A percentile compares a stretch with the other conserved stretches of the same genome.
phyloP scores from a whole-genome alignment of 129 eudicot species.

The Flaveria sonorensis region DNA sequence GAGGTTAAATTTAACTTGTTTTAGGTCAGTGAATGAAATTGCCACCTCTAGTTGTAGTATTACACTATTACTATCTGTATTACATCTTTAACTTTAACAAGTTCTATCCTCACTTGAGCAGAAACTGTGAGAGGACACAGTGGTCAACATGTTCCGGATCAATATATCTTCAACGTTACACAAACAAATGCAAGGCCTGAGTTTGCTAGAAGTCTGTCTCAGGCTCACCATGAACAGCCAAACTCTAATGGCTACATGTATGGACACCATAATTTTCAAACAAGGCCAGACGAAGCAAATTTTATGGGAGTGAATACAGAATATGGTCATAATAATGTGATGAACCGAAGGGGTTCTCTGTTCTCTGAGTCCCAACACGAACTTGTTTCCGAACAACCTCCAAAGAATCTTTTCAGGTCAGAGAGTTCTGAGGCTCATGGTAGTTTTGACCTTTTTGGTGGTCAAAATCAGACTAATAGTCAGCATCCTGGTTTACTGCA shows the following conservation, averaged over 20 bases:
- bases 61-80: background rate
- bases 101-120: conserved; percentile 27
- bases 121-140: conserved; percentile 64
- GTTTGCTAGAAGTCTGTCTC: conserved; percentile 48
- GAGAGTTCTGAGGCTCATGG: conserved; percentile 62
- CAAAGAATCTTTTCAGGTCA: conserved; percentile 48
- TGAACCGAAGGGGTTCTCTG: conserved; percentile 53
- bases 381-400: conserved; percentile 46
- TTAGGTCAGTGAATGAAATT: background rate
- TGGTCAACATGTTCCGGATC: conserved; percentile 49
- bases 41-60: conserved; percentile 5
- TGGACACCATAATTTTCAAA: conserved; percentile 50
- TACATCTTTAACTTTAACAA: background rate
- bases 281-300: conserved; percentile 66
- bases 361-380: conserved; percentile 56
- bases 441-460: conserved; percentile 79
- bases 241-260: conserved; percentile 64
- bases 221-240: conserved; percentile 54
- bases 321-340: conserved; percentile 52
- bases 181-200: conserved; percentile 63
- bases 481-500: conserved; percentile 65
- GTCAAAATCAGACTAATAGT: conserved; percentile 67
- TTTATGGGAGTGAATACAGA: conserved; percentile 72
- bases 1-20: background rate
- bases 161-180: conserved; percentile 52